phyloP scores from a whole-genome alignment of 768 basidiomycete species.

The Infundibulicybe gibba region DNA sequence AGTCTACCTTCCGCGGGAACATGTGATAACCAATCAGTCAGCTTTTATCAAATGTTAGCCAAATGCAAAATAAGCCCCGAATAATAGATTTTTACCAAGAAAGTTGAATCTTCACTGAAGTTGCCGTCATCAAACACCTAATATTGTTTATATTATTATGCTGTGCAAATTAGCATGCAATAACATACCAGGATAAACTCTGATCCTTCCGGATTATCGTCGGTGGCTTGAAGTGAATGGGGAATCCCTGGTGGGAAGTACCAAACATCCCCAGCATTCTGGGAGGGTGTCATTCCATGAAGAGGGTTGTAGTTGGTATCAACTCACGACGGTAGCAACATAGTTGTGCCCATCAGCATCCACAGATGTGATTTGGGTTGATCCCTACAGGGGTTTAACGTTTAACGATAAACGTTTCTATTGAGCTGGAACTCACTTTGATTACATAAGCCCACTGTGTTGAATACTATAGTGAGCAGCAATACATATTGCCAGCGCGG shows the following conservation, averaged over 20 bases:
- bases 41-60: constrained; percentile 15
- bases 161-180: neutral
- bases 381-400: constrained; percentile 37
- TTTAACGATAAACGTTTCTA: neutral
- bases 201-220: constrained; percentile 38
- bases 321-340: constrained; percentile 43
- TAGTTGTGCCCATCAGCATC: constrained; percentile 46
- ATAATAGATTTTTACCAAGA: constrained; percentile 29
- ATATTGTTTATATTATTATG: neutral
- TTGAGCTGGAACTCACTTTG: constrained; percentile 20
- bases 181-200: constrained; percentile 44
- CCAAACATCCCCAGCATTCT: constrained; percentile 51
- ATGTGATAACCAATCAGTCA: constrained; percentile 55
- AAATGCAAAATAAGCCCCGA: neutral
- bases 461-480: constrained; percentile 7
- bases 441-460: constrained; percentile 51
- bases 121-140: constrained; percentile 48
- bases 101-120: constrained; percentile 52
- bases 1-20: constrained; percentile 42
- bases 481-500: neutral
- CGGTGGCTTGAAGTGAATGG: constrained; percentile 51
- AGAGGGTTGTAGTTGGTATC: neutral
- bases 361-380: constrained; percentile 44
- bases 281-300: neutral
- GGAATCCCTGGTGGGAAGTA: constrained; percentile 56